A percentile compares a stretch with the other conserved stretches of the same genome.
phyloP scores from a whole-genome alignment of 169 alveolate species.

The Eimeria tenella region DNA sequence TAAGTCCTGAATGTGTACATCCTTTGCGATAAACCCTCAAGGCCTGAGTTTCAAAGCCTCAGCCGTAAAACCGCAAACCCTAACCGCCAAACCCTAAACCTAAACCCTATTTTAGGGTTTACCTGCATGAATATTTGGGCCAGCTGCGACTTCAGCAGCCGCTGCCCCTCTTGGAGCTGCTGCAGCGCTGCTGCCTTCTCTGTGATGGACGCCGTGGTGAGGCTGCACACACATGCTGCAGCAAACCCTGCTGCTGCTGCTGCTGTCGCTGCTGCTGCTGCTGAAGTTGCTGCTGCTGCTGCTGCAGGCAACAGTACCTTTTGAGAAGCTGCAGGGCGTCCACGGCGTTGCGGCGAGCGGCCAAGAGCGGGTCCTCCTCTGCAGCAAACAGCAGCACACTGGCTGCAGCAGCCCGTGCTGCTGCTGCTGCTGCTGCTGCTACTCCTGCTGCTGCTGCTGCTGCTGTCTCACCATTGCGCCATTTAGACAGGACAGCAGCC shows the following conservation, averaged over 20 bases:
- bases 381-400: not conserved
- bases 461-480: not conserved
- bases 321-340: conserved; percentile 53
- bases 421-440: conserved; percentile 4
- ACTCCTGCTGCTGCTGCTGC: not conserved
- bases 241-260: not conserved
- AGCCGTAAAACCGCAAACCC: no score
- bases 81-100: not conserved
- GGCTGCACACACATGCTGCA: not conserved
- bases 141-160: not conserved
- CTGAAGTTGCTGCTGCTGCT: not conserved
- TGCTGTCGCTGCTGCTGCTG: not conserved
- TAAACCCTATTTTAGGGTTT: not conserved
- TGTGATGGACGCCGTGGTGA: not conserved
- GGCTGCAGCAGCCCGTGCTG: not conserved
- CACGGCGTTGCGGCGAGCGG: conserved; percentile 10
- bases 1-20: no score
- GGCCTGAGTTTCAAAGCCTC: no score
- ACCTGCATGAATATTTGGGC: conserved; percentile 37
- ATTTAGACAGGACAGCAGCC: conserved; percentile 11
- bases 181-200: conserved; percentile 42
- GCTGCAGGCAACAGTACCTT: not conserved
- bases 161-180: conserved; percentile 41
- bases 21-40: no score
- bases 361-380: not conserved